A percentile compares a stretch with the other conserved stretches of the same genome.
Evolutionary conservation across 768 basidiomycete genomes (phyloP).

Genomic region (Calvatia gigantea): DNA sequence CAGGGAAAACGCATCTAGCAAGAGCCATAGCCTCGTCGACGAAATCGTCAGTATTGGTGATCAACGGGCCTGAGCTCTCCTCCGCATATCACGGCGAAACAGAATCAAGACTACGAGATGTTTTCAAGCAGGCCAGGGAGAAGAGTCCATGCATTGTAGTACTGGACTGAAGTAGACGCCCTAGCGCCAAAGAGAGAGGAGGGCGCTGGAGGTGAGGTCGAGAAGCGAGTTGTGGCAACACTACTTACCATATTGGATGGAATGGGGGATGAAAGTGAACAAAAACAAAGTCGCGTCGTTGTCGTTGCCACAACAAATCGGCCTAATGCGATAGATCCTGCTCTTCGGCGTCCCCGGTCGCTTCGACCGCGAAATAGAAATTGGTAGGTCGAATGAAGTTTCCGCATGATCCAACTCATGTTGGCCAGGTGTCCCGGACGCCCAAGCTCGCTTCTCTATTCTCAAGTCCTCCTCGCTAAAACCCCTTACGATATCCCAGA

Average conservation of each 20-base stretch:
- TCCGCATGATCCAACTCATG: not conserved
- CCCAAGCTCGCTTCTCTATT: conserved; percentile 79
- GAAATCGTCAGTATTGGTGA: conserved; percentile 81
- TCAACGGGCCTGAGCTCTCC: conserved; percentile 94
- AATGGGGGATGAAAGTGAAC: conserved; percentile 52
- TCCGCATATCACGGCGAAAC: conserved; percentile 98
- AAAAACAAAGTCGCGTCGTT: conserved; percentile 63
- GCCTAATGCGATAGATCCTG: conserved; percentile 94
- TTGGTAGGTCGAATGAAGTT: conserved; percentile 48
- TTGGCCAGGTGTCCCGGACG: conserved; percentile 80
- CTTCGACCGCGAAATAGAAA: conserved; percentile 95
- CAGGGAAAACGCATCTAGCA: conserved; percentile 96
- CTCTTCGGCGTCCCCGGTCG: conserved; percentile 83
- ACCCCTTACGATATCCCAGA: conserved; percentile 71
- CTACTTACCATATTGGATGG: conserved; percentile 94
- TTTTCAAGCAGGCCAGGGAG: conserved; percentile 80
- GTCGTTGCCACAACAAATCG: conserved; percentile 96
- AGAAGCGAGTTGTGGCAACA: conserved; percentile 93
- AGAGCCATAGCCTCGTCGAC: conserved; percentile 90
- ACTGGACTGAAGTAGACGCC: conserved; percentile 94
- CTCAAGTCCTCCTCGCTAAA: conserved; percentile 77
- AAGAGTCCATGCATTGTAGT: conserved; percentile 92
- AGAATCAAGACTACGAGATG: conserved; percentile 83
- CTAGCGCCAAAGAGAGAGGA: conserved; percentile 90
- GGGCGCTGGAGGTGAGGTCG: conserved; percentile 89